Base-by-base conservation (phyloP, 495 filamentous ascomycete species). In the Penicillium fimorum region DNA sequence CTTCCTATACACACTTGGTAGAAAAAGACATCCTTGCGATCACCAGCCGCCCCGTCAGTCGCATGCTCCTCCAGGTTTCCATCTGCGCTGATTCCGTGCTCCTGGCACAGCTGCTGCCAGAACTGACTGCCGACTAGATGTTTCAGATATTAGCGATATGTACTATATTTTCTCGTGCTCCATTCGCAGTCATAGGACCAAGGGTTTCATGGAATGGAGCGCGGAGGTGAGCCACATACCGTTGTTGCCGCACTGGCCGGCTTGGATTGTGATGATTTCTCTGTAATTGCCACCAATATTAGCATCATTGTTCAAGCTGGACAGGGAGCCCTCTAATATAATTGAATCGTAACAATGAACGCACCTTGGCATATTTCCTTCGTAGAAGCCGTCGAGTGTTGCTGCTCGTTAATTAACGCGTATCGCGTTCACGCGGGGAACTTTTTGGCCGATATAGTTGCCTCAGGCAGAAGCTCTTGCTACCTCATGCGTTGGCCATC, bases 191-290 rank as follows among this genome's bases (percentile, higher is more conserved):
- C 45, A 47, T 5, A 50, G 33, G 43, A 58, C 52, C 55, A 57
- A 30, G 55, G 48, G 47, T 42, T 56, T 40, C 37, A 37, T 51
- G n/a, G 47, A 56, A 51, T 22, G n/a, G 50, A 47, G 35, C 33
- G 48, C 49, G 52, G 50, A 56, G 50, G 61, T 54, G 60, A 47
- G 45, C 43, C 53, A 64, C 89, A 78, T 70, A 96, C 92, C 91
- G 80, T 91, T 97, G 74, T 98, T 98, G 82, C 94, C 94, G 84
- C 94, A 98, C 74, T 98, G 94, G 82, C 94, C 94, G 51, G 95
- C 92, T 77, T 98, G 94, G 59, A 98, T 89, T 37, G 95, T 98
- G 73, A 98, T 98, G 69, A 98, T 97, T 83, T 98, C 94, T 76
- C 94, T 97, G 46, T 6, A 53, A 40, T 52, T 43, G n/a, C 12